A percentile compares a stretch with the other conserved stretches of the same genome.
phyloP scores from a whole-genome alignment of 164 flowering plant species.

The Paratinospora sagittata region DNA sequence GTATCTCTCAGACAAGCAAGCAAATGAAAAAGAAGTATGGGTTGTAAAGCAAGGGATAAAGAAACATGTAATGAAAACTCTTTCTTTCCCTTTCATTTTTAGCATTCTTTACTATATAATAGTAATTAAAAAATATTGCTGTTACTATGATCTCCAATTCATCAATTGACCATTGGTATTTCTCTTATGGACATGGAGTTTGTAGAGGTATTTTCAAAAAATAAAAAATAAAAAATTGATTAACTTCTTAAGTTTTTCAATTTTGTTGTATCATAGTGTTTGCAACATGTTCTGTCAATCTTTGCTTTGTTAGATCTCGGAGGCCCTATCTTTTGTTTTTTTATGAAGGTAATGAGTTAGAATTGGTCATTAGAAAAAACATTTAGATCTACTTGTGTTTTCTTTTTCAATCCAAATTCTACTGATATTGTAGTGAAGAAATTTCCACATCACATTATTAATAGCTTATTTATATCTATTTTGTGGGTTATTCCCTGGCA shows the following conservation, averaged over 20 bases:
- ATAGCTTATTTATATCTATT: too few relatives aligned
- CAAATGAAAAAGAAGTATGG: constrained; percentile 98
- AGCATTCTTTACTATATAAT: not conserved
- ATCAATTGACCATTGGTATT: not conserved
- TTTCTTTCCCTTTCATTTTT: not conserved
- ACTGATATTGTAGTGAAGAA: too few relatives aligned
- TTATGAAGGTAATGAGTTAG: not conserved
- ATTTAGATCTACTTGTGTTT: too few relatives aligned
- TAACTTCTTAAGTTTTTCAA: not conserved
- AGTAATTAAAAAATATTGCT: not conserved
- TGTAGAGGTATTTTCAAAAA: not conserved
- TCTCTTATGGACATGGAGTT: not conserved
- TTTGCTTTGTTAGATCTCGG: too few relatives aligned
- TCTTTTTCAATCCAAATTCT: too few relatives aligned
- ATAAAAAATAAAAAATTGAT: too few relatives aligned
- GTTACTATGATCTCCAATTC: not conserved
- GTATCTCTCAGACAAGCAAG: constrained; percentile 90
- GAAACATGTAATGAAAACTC: constrained; percentile 53
- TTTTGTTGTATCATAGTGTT: not conserved
- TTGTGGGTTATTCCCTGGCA: too few relatives aligned
- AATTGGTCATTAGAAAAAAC: not conserved
- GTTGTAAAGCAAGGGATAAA: constrained; percentile 66
- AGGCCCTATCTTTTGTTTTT: not conserved
- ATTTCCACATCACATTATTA: too few relatives aligned
- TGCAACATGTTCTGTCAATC: too few relatives aligned